These are phyloP conservation scores for Ziziphus jujuba DNA, from an alignment of 306 rosid species.

Conservation along the genomic window DNA sequence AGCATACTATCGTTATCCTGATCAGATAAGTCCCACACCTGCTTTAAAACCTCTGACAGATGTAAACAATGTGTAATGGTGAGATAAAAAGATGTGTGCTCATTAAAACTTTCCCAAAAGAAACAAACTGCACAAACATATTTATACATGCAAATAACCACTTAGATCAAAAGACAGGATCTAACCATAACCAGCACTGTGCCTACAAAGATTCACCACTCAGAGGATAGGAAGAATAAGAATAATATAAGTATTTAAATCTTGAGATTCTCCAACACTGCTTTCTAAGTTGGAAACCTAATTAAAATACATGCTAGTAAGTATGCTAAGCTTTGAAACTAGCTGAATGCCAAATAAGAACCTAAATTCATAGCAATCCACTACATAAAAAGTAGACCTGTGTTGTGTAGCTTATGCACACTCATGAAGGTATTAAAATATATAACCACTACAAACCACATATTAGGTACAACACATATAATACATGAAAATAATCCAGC, in stretches of 20 bases:
- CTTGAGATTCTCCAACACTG: too few relatives aligned
- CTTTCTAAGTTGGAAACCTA: too few relatives aligned
- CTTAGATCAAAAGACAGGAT: not conserved
- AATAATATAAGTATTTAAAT: too few relatives aligned
- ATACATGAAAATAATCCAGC: not conserved
- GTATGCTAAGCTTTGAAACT: too few relatives aligned
- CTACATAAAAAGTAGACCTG: not conserved
- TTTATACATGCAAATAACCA: not conserved
- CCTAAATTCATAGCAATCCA: conserved; percentile 1
- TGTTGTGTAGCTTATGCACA: not conserved
- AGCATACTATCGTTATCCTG: conserved; percentile 99
- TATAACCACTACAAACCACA: not conserved
- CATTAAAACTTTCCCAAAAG: conserved; percentile 24
- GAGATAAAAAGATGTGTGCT: conserved; percentile 37
- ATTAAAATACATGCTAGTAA: too few relatives aligned
- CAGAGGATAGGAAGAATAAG: too few relatives aligned
- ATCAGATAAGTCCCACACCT: conserved; percentile 99
- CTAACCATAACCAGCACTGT: not conserved
- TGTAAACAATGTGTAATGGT: conserved; percentile 37
- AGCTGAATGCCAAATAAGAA: not conserved
- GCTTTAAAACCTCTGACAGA: conserved; percentile 90
- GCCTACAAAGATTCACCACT: not conserved
- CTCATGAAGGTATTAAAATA: not conserved
- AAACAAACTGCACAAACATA: conserved; percentile 12
- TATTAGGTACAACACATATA: not conserved